These are phyloP conservation scores for Coprinellus aureogranulatus DNA, from an alignment of 768 basidiomycete genomes.

Conservation along the genomic window DNA sequence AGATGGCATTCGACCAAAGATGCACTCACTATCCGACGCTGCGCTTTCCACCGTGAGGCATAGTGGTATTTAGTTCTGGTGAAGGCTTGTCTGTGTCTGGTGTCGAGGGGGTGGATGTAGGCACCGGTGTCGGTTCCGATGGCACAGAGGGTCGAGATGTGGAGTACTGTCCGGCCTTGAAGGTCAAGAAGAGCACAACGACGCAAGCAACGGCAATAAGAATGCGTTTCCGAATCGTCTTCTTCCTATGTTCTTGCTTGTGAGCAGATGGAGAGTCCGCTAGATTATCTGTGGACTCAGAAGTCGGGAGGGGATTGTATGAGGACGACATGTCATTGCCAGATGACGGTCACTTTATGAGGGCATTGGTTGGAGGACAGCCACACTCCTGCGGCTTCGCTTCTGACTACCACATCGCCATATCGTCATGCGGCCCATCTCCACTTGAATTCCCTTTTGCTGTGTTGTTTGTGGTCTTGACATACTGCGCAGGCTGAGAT, in stretches of 20 bases:
- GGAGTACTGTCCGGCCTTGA: slow-evolving; percentile 44
- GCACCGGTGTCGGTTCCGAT: slow-evolving; percentile 5
- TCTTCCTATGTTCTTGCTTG: not conserved
- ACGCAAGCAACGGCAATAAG: slow-evolving; percentile 35
- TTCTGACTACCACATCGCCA: slow-evolving; percentile 1
- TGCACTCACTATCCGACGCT: slow-evolving; percentile 77
- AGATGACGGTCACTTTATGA: slow-evolving; percentile 18
- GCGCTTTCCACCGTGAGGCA: slow-evolving; percentile 56
- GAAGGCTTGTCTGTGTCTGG: not conserved
- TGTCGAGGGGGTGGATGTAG: not conserved
- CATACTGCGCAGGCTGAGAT: not conserved
- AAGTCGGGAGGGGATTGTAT: slow-evolving; percentile 23
- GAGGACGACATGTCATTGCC: slow-evolving; percentile 15
- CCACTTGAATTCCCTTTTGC: slow-evolving; percentile 19
- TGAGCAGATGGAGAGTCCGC: not conserved
- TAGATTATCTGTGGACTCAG: slow-evolving; percentile 21
- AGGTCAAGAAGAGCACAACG: slow-evolving; percentile 39
- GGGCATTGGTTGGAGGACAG: slow-evolving; percentile 13
- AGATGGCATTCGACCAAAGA: slow-evolving; percentile 10
- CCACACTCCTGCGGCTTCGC: slow-evolving; percentile 6
- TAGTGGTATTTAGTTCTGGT: slow-evolving; percentile 16
- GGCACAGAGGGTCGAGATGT: slow-evolving; percentile 14
- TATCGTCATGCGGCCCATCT: slow-evolving; percentile 8
- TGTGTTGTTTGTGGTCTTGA: not conserved
- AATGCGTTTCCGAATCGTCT: slow-evolving; percentile 23